A percentile compares a stretch with the other conserved stretches of the same genome.
These are phyloP conservation scores for Cyclaneusma minus DNA, from an alignment of 2,329 filamentous ascomycete species.

Conservation along the genomic window DNA sequence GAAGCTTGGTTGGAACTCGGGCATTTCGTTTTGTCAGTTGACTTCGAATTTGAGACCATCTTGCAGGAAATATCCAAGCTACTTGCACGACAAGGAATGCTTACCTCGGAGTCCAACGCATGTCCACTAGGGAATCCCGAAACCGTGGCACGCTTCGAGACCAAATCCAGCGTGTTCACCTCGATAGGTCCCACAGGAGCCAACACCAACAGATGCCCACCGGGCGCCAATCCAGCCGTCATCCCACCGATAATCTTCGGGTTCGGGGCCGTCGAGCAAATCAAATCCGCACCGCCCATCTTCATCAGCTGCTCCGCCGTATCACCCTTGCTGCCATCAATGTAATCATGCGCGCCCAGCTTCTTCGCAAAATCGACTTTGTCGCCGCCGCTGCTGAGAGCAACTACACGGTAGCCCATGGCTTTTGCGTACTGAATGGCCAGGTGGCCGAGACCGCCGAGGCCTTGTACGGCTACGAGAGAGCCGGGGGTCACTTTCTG, in stretches of 20 bases:
- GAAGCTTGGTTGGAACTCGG: too few relatives aligned
- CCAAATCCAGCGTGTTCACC: conserved; percentile 26
- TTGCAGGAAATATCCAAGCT: too few relatives aligned
- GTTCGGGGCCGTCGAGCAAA: conserved; percentile 49
- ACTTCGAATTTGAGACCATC: too few relatives aligned
- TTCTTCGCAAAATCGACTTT: conserved; percentile 53
- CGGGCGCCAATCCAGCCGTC: conserved; percentile 32
- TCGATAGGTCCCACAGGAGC: conserved; percentile 31
- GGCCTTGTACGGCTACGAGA: conserved; percentile 46
- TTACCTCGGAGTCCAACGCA: conserved; percentile 42
- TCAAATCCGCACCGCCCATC: conserved; percentile 44
- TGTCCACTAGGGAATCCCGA: conserved; percentile 49
- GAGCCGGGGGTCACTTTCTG: conserved; percentile 33
- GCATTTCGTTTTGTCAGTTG: too few relatives aligned
- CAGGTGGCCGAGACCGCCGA: conserved; percentile 64
- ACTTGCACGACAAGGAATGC: too few relatives aligned
- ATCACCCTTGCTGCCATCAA: conserved; percentile 38
- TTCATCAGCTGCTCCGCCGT: conserved; percentile 31
- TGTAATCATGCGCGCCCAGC: conserved; percentile 45
- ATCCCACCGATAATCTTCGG: conserved; percentile 36
- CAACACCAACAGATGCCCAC: conserved; percentile 45
- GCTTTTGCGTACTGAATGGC: conserved; percentile 61
- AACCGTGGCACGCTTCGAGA: conserved; percentile 39
- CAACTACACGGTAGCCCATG: conserved; percentile 62
- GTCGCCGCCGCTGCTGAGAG: conserved; percentile 46